Conservation (phyloP, 108 stramenopile species). For the Pseudonitzschia multistriata region DNA sequence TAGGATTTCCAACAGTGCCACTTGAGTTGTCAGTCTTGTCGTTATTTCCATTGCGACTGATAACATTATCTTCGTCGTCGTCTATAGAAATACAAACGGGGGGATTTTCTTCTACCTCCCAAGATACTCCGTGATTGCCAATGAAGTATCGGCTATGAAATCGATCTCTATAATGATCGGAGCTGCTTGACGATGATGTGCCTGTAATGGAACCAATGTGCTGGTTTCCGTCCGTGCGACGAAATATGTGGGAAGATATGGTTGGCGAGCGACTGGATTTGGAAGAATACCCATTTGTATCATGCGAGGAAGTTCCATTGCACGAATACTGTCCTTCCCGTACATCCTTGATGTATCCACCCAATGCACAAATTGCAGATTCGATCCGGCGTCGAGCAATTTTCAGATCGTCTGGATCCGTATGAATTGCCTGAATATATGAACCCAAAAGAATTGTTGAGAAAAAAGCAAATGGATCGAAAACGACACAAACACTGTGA, state of each 20-base stretch:
- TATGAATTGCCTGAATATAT: background rate
- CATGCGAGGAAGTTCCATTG: background rate
- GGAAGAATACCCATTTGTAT: background rate
- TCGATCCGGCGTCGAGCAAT: slow-evolving; percentile 61
- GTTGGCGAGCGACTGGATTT: background rate
- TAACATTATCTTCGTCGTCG: background rate
- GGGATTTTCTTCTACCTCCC: slow-evolving; percentile 67
- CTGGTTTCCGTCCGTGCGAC: background rate
- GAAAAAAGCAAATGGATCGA: background rate
- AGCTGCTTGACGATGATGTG: slow-evolving; percentile 7
- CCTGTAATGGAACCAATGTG: slow-evolving; percentile 34
- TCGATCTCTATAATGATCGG: slow-evolving; percentile 41
- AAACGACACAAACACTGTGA: too few species aligned
- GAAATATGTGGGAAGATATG: slow-evolving; percentile 16
- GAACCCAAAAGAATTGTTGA: background rate
- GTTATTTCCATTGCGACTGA: background rate
- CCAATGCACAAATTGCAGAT: slow-evolving; percentile 71
- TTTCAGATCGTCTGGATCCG: slow-evolving; percentile 26
- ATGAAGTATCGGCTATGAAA: slow-evolving; percentile 61
- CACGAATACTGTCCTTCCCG: background rate
- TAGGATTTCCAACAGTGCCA: background rate
- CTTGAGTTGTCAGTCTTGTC: background rate
- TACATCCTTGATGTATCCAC: slow-evolving; percentile 43
- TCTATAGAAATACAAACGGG: slow-evolving; percentile 26
- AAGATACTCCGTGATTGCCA: slow-evolving; percentile 57